Evolutionary conservation across 495 filamentous ascomycete species (phyloP), one percentile per base, ranked within the genome.

Genomic region (Penicillium steckii): DNA sequence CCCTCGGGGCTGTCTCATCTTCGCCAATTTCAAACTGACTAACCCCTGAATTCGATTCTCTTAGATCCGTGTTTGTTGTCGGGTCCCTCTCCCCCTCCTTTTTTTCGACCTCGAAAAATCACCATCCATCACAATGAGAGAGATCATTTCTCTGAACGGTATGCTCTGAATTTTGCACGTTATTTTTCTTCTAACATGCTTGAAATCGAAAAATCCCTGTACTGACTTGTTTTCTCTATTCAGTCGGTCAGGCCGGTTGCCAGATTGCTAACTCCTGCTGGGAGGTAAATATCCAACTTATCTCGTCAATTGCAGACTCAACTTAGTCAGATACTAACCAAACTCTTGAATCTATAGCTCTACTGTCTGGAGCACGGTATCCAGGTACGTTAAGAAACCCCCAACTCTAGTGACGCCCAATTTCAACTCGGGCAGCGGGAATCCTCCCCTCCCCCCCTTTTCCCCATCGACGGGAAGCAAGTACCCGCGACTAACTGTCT

Each of bases 351-450:
- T 19, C 44, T 55, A 52, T 76, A 98, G 94, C 89, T 98, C 50
- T 98, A 98, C 85, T 98, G 94, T 80, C 89, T 98, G 66, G 94
- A 98, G 81, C 94, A 98, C 76, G 94, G 94, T 67, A 98, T 98
- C 67, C 90, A 96, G 89, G 93, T 96, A 86, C 44, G 85, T 71
- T 59, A 40, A 21, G 50, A 52, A 64, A n/a, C n/a, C n/a, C 21
- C 32, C 22, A 48, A 48, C 17, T 52, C 35, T 54, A 25, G 49
- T 54, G 53, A 45, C 52, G 52, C 58, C 57, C 48, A 45, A 50
- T 54, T 27, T 53, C 23, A 49, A 57, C 49, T 53, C 46, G 48
- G 38, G 48, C 44, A 55, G 48, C 57, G 3, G 38, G 3, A 41
- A 2, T n/a, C 33, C n/a, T 17, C 15, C 33, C 10, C 48, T 53